Evolutionary conservation across 441 rosid species (phyloP), one percentile per base, ranked within the genome.

Genomic region (Populus hybrid): DNA sequence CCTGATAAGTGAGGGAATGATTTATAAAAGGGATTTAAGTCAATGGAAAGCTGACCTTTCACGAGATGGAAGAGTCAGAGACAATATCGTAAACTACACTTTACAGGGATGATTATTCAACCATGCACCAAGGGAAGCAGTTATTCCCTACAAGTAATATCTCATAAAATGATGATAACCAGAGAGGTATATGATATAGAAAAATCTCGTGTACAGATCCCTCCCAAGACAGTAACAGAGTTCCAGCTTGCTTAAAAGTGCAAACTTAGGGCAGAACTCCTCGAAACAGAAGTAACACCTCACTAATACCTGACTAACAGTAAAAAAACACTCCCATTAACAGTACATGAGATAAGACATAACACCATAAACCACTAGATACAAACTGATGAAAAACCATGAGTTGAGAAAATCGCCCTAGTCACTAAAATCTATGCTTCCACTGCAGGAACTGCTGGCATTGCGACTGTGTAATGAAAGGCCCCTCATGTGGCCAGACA

Each of bases 361-460:
- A 9, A 2, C 18, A 19, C 8, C 28, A 40, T 6, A 28, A 50
- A 30, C n/a, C 64, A 73, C 50, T 19, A n/a, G 32, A 61, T 38
- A 73, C 75, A 75, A 50, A 79, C 78, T 75, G 74, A 75, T 21
- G 30, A 28, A 8, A 75, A 61, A 71, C 66, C 40, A 61, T 26
- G n/a, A 69, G n/a, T 30, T 26, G 67, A 2, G 30, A n/a, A 6
- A 11, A 67, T 19, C 26, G 32, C 59, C 14, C 26, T 36, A 34
- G 12, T 6, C 97, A 38, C 91, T 89, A 82, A 87, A 91, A 84
- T 92, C 97, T 53, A 85, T 70, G 84, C 99, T 95, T 76, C 91
- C 99, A 74, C 97, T 92, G 69, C 85, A 80, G 7, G 99, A 92
- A 81, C 98, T 92, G 87, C 98, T 92, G 36, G 90, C 93, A 76